Evolutionary conservation across 768 basidiomycete species (phyloP).

Genomic region (Suillus bovinus): DNA sequence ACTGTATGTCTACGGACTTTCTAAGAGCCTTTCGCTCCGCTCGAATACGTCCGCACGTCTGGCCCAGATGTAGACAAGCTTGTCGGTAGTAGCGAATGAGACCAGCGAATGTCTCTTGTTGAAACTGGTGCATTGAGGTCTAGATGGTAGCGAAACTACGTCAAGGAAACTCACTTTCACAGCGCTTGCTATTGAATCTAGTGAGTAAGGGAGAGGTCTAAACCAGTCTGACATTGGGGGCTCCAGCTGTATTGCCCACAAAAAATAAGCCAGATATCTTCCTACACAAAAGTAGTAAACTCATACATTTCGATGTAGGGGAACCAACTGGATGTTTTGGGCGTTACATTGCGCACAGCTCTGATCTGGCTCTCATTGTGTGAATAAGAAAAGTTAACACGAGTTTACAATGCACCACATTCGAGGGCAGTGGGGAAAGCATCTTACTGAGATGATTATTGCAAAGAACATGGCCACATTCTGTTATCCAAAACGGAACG

Average conservation of each 20-base stretch:
- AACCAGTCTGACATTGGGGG: constrained; percentile 86
- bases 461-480: constrained; percentile 86
- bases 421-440: not conserved
- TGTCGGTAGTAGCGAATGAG: constrained; percentile 65
- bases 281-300: not conserved
- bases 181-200: constrained; percentile 67
- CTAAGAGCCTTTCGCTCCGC: constrained; percentile 48
- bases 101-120: constrained; percentile 71
- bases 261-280: constrained; percentile 8
- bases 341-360: constrained; percentile 72
- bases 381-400: constrained; percentile 5
- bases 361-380: constrained; percentile 60
- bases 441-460: constrained; percentile 78
- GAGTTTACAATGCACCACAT: constrained; percentile 16
- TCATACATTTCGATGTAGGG: constrained; percentile 74
- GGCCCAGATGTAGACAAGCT: constrained; percentile 48
- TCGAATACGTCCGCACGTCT: constrained; percentile 33
- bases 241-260: constrained; percentile 58
- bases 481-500: constrained; percentile 85
- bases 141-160: not conserved
- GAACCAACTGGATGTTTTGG: constrained; percentile 63
- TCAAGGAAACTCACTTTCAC: constrained; percentile 50
- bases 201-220: constrained; percentile 53
- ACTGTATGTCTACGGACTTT: constrained; percentile 43
- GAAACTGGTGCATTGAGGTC: constrained; percentile 54